A percentile compares a stretch with the other conserved stretches of the same genome.
Conservation (phyloP, 345 rosid genomes). For the Heritiera littoralis region DNA sequence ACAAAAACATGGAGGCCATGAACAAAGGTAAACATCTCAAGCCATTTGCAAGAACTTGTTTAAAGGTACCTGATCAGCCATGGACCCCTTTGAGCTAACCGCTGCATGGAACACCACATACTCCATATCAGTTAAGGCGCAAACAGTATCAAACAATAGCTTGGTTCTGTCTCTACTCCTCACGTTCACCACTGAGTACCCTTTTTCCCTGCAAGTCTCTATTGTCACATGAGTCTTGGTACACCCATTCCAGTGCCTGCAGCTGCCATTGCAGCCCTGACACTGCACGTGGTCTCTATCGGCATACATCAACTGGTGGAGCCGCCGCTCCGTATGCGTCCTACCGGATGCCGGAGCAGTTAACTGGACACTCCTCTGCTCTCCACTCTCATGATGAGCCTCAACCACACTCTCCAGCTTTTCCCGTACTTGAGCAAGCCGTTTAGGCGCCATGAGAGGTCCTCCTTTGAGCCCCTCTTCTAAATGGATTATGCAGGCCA, state of each 20-base stretch:
- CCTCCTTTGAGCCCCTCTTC: constrained; percentile 66
- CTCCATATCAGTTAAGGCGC: constrained; percentile 74
- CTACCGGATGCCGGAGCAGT: constrained; percentile 46
- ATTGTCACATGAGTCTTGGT: constrained; percentile 57
- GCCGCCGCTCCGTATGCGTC: constrained; percentile 78
- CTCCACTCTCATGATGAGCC: constrained; percentile 63
- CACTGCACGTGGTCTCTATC: constrained; percentile 64
- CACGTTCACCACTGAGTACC: constrained; percentile 69
- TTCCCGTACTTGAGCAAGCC: constrained; percentile 53
- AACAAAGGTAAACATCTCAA: background rate
- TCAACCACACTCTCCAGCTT: constrained; percentile 61
- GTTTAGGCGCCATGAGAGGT: constrained; percentile 48
- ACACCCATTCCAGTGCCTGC: constrained; percentile 48
- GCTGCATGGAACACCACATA: constrained; percentile 89
- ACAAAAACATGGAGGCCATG: background rate
- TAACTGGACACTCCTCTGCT: constrained; percentile 53
- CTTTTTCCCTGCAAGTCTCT: constrained; percentile 70
- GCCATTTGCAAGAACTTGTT: background rate
- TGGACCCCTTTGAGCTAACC: constrained; percentile 58
- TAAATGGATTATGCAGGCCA: constrained; percentile 67
- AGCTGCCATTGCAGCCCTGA: constrained; percentile 46
- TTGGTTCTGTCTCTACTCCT: constrained; percentile 78
- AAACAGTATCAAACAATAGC: constrained; percentile 80
- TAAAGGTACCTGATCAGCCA: constrained; percentile 65
- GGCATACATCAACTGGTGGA: constrained; percentile 78